Percentiles rank a stretch among this genome's conserved stretches.
These are phyloP conservation scores for Chamaecrista fasciculata DNA, from an alignment of 306 rosid species.

Conservation along the genomic window DNA sequence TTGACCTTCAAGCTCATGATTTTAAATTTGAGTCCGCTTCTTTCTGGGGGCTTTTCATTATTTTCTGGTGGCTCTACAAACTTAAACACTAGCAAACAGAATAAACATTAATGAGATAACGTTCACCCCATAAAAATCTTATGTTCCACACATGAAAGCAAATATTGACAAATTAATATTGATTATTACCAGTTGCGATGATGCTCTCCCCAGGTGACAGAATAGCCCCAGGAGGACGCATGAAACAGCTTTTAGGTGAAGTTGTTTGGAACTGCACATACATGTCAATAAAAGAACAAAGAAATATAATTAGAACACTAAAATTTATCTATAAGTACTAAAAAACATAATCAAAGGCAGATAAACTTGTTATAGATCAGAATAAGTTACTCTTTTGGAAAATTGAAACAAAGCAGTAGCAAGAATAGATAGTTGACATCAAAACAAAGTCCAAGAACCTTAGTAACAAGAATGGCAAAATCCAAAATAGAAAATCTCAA, in stretches of 20 bases:
- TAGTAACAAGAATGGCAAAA: conserved; percentile 13
- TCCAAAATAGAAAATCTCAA: background rate
- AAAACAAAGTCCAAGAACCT: background rate
- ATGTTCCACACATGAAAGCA: conserved; percentile 1
- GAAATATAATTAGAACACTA: conserved; percentile 27
- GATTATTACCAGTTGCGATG: conserved; percentile 76
- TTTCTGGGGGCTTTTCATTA: conserved; percentile 81
- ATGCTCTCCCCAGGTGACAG: conserved; percentile 93
- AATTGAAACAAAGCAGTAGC: conserved; percentile 13
- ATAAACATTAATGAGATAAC: conserved; percentile 18
- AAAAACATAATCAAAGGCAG: background rate
- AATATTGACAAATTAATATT: background rate
- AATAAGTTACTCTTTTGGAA: background rate
- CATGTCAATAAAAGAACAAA: background rate
- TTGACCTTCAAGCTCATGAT: conserved; percentile 98
- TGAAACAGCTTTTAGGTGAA: conserved; percentile 96
- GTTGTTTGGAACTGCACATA: conserved; percentile 83
- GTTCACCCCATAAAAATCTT: background rate
- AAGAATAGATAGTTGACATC: conserved; percentile 11
- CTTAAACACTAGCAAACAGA: conserved; percentile 69
- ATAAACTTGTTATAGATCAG: background rate
- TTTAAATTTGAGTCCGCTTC: conserved; percentile 84
- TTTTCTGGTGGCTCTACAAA: conserved; percentile 90
- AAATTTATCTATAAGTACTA: background rate
- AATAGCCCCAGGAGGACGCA: conserved; percentile 98